phyloP scores from a whole-genome alignment of 129 eudicot genomes.

The Lactuca sativa region DNA sequence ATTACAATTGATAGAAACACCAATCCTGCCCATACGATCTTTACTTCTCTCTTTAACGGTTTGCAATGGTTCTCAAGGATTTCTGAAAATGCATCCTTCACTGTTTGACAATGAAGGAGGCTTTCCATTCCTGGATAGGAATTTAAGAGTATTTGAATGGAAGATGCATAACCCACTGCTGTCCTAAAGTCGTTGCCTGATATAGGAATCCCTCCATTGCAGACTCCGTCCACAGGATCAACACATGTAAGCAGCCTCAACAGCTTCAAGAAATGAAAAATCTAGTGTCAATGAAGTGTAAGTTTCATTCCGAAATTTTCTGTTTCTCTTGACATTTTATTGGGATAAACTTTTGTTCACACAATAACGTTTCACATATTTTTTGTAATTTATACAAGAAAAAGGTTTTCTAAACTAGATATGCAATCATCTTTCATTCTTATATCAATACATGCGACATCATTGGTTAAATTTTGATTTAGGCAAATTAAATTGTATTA shows the following conservation, averaged over 20 bases:
- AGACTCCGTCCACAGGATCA: slow-evolving; percentile 35
- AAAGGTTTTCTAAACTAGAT: too few relatives aligned
- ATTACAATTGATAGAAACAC: slow-evolving; percentile 58
- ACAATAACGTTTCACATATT: too few relatives aligned
- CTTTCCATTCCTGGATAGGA: slow-evolving; percentile 71
- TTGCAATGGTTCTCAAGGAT: slow-evolving; percentile 69
- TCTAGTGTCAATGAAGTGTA: slow-evolving; percentile 15
- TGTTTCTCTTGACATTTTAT: too few relatives aligned
- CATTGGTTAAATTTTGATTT: too few relatives aligned
- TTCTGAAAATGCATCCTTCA: slow-evolving; percentile 57
- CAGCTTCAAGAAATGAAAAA: slow-evolving; percentile 33
- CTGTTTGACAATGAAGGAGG: slow-evolving; percentile 72
- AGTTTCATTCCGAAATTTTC: neutral
- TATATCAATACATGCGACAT: too few relatives aligned
- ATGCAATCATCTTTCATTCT: too few relatives aligned
- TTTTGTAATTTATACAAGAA: neutral
- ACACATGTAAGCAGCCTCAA: slow-evolving; percentile 59
- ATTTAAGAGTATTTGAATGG: slow-evolving; percentile 60
- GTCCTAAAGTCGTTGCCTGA: slow-evolving; percentile 39
- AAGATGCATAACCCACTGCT: slow-evolving; percentile 58
- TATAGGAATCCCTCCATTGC: slow-evolving; percentile 71
- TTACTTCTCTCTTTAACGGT: slow-evolving; percentile 58
- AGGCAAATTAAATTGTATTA: too few relatives aligned
- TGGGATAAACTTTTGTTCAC: too few relatives aligned
- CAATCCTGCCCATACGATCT: slow-evolving; percentile 55